Evolutionary conservation across 1,139 yeast species (phyloP).

Genomic region (Taphrina populina): DNA sequence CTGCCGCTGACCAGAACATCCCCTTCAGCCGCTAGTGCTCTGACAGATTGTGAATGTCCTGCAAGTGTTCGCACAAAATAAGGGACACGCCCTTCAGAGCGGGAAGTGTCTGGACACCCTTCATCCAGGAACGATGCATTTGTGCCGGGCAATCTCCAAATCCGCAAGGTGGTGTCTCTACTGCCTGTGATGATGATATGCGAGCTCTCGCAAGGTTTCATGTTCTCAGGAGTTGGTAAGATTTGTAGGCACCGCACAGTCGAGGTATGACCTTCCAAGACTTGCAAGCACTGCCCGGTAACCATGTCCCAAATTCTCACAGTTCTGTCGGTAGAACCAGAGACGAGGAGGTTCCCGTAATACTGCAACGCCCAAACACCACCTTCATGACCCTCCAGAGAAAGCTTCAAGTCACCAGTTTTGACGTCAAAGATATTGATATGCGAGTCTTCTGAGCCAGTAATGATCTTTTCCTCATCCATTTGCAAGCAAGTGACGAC

Average conservation of each 20-base stretch:
- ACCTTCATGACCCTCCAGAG: constrained; percentile 83
- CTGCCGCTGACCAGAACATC: constrained; percentile 85
- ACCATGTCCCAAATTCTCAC: constrained; percentile 86
- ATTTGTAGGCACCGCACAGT: constrained; percentile 92
- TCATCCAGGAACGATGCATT: neutral
- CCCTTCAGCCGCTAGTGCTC: constrained; percentile 85
- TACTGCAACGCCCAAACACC: constrained; percentile 99
- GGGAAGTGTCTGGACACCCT: neutral
- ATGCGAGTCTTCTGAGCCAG: constrained; percentile 86
- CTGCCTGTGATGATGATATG: constrained; percentile 82
- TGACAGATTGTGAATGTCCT: constrained; percentile 85
- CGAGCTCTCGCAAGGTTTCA: constrained; percentile 59
- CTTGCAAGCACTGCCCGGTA: constrained; percentile 74
- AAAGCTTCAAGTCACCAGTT: constrained; percentile 56
- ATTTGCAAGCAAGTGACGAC: constrained; percentile 93
- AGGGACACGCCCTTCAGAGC: constrained; percentile 54
- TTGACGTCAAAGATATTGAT: constrained; percentile 78
- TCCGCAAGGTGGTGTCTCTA: constrained; percentile 81
- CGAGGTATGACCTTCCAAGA: constrained; percentile 89
- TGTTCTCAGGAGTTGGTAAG: constrained; percentile 63
- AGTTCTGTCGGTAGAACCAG: constrained; percentile 89
- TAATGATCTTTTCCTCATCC: constrained; percentile 84
- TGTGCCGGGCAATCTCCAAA: constrained; percentile 71
- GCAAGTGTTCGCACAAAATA: constrained; percentile 69
- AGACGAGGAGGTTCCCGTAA: constrained; percentile 70